Base-by-base conservation (phyloP, 768 basidiomycete species). In the Russula virescens region DNA sequence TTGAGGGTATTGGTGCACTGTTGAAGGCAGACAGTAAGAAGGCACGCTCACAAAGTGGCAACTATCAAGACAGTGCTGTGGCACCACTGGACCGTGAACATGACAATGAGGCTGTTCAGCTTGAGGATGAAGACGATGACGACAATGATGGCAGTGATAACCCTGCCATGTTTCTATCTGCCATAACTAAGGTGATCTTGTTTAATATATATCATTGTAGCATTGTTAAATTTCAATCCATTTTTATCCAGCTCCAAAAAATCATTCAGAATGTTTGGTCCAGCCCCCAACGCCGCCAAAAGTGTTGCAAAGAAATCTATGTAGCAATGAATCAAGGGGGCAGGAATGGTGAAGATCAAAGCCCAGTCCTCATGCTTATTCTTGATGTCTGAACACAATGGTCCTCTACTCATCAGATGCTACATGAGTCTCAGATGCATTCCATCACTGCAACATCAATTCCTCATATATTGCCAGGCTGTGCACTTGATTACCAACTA, bases 331-430 rank as follows among this genome's bases (percentile, higher is more conserved):
- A 13, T 8, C 14, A 43, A 19, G 16, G 28, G 3, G 1, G 14
- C 9, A 11, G 1, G 1, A 25, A 26, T 5, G 14, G 14, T 26
- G 2, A 23, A 13, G 9, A 3, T 18, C 1, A 48, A 14, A 8
- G 16, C 1, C 13, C 25, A 4, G 46, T 6, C 9, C 21, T 25
- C 13, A 51, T 51, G 40, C 28, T 59, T 0, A 43, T 59, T 11
- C 58, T 59, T 0, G 58, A 59, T 59, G 49, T 59, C 40, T 43
- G 25, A 13, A 59, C 58, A 0, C n/a, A n/a, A 18, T 59, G 58
- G 58, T 35, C 58, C 0, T 58, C 57, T 5, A 58, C 57, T 0
- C 48, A 57, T 6, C 47, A 57, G 11, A 57, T 57, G 56, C 34
- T 57, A 10, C 34, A 9, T 57, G 10, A 2, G 56, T 57, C 25